Percentiles rank a stretch among this genome's conserved stretches.
phyloP scores from a whole-genome alignment of 345 rosid species.

The Lenwebbia sp. region DNA sequence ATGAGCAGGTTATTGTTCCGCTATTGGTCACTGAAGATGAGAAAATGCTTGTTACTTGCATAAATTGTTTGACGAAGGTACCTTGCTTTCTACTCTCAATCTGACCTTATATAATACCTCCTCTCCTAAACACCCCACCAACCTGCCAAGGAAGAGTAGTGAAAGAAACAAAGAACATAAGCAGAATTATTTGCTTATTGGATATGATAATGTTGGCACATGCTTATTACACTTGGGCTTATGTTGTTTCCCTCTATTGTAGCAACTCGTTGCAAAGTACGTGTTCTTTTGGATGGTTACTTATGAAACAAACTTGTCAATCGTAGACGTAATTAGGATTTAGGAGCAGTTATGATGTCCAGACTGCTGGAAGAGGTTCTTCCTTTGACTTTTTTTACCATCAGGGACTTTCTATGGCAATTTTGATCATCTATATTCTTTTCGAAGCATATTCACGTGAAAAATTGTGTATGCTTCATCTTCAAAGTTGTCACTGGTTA shows the following conservation, averaged over 20 bases:
- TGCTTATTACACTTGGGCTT: background rate
- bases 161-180: background rate
- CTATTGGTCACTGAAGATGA: slow-evolving; percentile 44
- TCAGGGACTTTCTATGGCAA: background rate
- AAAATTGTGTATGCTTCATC: background rate
- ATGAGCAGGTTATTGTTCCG: slow-evolving; percentile 37
- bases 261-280: background rate
- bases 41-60: slow-evolving; percentile 41
- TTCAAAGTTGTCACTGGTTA: background rate
- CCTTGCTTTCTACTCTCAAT: background rate
- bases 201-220: background rate
- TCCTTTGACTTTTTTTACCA: background rate
- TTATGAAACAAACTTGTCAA: background rate
- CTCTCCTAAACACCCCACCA: background rate
- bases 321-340: background rate
- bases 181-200: background rate
- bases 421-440: background rate
- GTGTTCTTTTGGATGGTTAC: background rate
- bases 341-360: background rate
- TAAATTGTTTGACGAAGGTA: slow-evolving; percentile 50
- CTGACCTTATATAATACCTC: background rate
- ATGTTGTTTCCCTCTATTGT: background rate
- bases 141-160: background rate
- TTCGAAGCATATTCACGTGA: background rate
- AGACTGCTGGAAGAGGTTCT: background rate